Evolutionary conservation across 73 alveolate genomes (phyloP).

Genomic region (Symbiodinium natans): DNA sequence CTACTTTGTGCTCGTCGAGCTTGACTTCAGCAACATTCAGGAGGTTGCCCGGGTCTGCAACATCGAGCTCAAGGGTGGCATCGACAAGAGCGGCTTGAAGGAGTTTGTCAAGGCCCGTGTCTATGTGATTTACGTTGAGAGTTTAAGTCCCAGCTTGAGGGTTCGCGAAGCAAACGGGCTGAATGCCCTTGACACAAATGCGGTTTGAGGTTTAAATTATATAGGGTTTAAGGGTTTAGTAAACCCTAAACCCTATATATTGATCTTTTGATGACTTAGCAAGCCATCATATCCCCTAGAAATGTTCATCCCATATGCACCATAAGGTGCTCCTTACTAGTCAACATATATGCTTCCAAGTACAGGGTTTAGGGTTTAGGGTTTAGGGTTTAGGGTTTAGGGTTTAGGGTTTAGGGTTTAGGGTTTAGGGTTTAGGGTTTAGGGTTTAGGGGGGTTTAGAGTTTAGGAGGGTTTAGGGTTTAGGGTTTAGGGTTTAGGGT

Average conservation of each 20-base stretch:
- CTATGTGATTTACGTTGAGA: neutral
- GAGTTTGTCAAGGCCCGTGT: slow-evolving; percentile 28
- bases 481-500: too few relatives aligned
- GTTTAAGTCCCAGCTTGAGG: too few relatives aligned
- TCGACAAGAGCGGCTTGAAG: slow-evolving; percentile 22
- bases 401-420: neutral
- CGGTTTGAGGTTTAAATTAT: neutral
- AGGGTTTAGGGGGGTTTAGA: too few relatives aligned
- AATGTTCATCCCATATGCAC: too few relatives aligned
- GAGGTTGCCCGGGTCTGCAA: neutral
- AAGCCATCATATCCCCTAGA: too few relatives aligned
- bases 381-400: neutral
- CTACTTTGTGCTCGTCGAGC: slow-evolving; percentile 15
- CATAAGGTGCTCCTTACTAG: too few relatives aligned
- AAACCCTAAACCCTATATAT: too few relatives aligned
- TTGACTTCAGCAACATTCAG: neutral
- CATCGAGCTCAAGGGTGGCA: slow-evolving; percentile 38
- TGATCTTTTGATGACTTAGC: too few relatives aligned
- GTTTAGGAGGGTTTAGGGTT: too few relatives aligned
- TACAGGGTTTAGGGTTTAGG: neutral
- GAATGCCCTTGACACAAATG: neutral
- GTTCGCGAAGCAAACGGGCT: too few relatives aligned
- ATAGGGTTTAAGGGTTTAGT: too few relatives aligned
- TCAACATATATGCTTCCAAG: too few relatives aligned
- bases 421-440: neutral